phyloP scores from a whole-genome alignment of 2,329 filamentous ascomycete species.

The Alternaria consortialis region DNA sequence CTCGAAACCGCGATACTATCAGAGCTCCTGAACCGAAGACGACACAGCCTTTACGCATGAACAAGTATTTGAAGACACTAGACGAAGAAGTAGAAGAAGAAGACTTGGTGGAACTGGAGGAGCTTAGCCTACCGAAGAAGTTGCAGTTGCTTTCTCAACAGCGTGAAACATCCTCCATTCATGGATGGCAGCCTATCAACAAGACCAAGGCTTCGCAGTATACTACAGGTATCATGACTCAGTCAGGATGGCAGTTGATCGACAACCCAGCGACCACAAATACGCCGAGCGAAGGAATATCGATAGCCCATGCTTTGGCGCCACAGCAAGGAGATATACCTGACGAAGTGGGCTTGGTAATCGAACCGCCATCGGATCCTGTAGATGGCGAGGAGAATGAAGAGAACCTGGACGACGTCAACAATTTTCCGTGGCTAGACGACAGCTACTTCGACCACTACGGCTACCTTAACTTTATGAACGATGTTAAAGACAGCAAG shows the following conservation, averaged over 20 bases:
- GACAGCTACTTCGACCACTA: constrained; percentile 13
- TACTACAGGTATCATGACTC: not conserved
- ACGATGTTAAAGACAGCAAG: not conserved
- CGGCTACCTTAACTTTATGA: constrained; percentile 6
- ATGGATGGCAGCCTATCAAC: not conserved
- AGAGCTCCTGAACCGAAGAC: not conserved
- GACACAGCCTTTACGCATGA: not conserved
- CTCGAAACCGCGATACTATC: not conserved
- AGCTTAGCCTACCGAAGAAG: not conserved
- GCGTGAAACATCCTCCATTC: not conserved
- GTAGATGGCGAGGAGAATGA: not conserved
- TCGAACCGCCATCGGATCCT: not conserved
- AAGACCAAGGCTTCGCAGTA: not conserved
- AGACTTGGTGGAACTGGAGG: not conserved
- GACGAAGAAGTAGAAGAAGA: not conserved
- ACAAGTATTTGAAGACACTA: not conserved
- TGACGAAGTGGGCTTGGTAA: not conserved
- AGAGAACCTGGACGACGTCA: not conserved
- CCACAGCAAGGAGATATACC: not conserved
- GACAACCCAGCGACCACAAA: not conserved
- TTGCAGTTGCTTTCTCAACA: not conserved
- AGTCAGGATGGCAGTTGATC: not conserved
- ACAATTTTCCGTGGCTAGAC: not conserved
- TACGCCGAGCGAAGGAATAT: not conserved
- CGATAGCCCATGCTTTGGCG: not conserved